Percentiles rank a stretch among this genome's conserved stretches.
phyloP scores from a whole-genome alignment of 176 grass and related monocot species.

The Thinopyrum elongatum region DNA sequence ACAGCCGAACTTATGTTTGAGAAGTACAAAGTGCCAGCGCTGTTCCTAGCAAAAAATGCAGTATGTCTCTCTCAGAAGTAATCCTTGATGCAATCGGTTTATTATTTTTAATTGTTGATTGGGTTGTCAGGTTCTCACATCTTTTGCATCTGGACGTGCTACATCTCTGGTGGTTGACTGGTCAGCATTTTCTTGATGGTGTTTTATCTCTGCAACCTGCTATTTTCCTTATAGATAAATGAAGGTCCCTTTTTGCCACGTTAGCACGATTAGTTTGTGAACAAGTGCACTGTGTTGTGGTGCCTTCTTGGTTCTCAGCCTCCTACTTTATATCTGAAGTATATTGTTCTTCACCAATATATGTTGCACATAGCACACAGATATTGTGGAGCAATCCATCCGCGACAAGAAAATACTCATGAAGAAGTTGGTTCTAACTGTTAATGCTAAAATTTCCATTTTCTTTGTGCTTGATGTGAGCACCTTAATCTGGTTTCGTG shows the following conservation, averaged over 20 bases:
- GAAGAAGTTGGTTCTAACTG: neutral
- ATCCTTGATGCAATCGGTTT: constrained; percentile 28
- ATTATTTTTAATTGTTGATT: constrained; percentile 35
- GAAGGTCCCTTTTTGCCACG: neutral
- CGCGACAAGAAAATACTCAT: neutral
- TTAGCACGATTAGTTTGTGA: constrained; percentile 8
- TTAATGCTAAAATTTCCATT: neutral
- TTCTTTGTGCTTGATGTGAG: neutral
- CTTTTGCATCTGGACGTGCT: constrained; percentile 97
- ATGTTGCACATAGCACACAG: neutral
- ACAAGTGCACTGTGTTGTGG: neutral
- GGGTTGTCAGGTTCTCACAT: constrained; percentile 85
- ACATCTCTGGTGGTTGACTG: constrained; percentile 98
- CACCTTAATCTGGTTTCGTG: neutral
- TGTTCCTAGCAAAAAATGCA: constrained; percentile 98
- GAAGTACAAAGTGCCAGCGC: constrained; percentile 92
- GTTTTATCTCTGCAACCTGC: neutral
- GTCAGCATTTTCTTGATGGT: constrained; percentile 37
- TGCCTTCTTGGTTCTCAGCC: neutral
- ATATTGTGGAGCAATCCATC: neutral
- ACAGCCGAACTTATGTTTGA: constrained; percentile 99
- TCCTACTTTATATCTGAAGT: neutral
- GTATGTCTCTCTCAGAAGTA: constrained; percentile 54
- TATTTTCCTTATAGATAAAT: neutral
- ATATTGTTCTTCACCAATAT: constrained; percentile 15